Conservation (phyloP, 2,329 filamentous ascomycete genomes). For the Monosporascus sp. region DNA sequence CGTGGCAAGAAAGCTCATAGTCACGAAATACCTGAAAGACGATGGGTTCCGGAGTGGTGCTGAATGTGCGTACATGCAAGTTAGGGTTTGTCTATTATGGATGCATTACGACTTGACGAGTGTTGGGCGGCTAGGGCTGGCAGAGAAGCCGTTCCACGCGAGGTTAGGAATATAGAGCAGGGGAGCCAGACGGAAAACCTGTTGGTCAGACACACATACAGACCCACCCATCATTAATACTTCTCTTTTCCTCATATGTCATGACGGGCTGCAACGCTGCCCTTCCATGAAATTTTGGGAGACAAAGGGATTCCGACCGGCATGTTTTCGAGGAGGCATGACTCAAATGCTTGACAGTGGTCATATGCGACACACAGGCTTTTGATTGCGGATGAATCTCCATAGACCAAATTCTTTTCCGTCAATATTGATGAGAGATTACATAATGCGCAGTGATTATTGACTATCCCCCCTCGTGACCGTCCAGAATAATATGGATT, state of each 20-base stretch:
- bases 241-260: background rate
- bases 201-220: background rate
- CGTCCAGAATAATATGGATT: no score
- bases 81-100: background rate
- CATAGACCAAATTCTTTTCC: no score
- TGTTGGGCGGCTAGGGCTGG: background rate
- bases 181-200: background rate
- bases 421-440: no score
- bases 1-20: background rate
- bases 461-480: no score
- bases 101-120: background rate
- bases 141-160: background rate
- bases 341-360: no score
- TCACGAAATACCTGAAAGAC: background rate
- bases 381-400: no score
- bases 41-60: background rate
- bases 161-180: background rate
- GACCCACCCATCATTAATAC: background rate
- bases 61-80: background rate
- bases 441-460: no score
- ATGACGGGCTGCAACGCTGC: no score
- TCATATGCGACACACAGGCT: no score
- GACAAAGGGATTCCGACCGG: no score
- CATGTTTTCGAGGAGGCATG: no score
- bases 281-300: no score